Base-by-base conservation (phyloP, 345 rosid species). In the Aquilaria malaccensis region DNA sequence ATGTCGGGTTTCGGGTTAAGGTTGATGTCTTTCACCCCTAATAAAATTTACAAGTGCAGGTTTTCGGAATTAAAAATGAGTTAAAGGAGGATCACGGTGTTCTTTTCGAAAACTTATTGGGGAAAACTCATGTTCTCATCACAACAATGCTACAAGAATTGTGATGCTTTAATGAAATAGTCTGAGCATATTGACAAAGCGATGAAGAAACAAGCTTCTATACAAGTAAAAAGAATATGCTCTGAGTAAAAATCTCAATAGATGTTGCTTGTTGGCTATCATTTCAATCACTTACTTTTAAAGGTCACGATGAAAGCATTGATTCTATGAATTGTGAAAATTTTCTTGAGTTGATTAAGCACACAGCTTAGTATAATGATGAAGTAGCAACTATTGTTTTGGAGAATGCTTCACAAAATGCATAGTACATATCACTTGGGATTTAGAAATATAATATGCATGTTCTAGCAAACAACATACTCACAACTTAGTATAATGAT, bases 391-490 rank as follows among this genome's bases (percentile, higher is more conserved):
- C 14, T n/a, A 30, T 60, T 46, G 13, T 22, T 22, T 22, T 22
- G 22, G 22, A 22, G 22, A 22, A 22, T 22, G 1, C 22, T 22
- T 22, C 22, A 14, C 10, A 60, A 48, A 60, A 60, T 60, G 52
- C 63, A 7, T 45, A 47, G 30, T 60, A 46, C 15, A 60, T 52
- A 60, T 45, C 63, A 5, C 37, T 2, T 3, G 32, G 2, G 6
- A 60, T 60, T 60, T 52, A 60, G 13, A 60, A 60, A 41, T 11
- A 60, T 14, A 60, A 14, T 15, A 14, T 60, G 52, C 52, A 45
- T 46, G 52, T 45, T 29, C 29, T 32, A 10, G 63, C 63, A 14
- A 22, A 22, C 22, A 60, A 55, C 1, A 43, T 55, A 22, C 22
- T 22, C 22, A 22, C 22, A 22, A 22, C 22, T 22, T 22, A 22